A percentile compares a stretch with the other conserved stretches of the same genome.
Evolutionary conservation across 2,329 filamentous ascomycete genomes (phyloP).

Genomic region (Ophiostoma populinum): DNA sequence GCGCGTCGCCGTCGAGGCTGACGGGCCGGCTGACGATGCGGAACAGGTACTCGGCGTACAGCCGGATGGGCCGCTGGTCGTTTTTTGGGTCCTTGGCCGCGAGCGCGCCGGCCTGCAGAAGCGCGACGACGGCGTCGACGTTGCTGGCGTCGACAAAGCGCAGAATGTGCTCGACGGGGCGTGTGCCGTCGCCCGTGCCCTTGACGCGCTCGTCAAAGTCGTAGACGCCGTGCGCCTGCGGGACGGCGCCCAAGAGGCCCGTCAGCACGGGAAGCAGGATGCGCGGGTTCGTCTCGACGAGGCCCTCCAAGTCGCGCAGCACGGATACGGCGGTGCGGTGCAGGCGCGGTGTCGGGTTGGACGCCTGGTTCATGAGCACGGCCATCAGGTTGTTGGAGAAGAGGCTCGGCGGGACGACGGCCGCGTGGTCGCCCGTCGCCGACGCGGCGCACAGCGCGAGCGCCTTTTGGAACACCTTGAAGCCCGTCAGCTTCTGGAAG

Average conservation of each 20-base stretch:
- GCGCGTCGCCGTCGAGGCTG: constrained; percentile 16
- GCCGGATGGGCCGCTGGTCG: constrained; percentile 26
- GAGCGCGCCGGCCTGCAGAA: constrained; percentile 23
- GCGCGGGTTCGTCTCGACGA: constrained; percentile 42
- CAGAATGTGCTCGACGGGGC: constrained; percentile 63
- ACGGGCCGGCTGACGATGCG: constrained; percentile 28
- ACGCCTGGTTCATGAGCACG: constrained; percentile 68
- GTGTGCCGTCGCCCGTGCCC: constrained; percentile 29
- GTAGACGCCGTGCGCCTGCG: constrained; percentile 42
- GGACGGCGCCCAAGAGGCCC: constrained; percentile 40
- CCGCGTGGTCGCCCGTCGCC: constrained; percentile 10
- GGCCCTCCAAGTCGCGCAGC: constrained; percentile 50
- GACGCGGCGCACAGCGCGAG: constrained; percentile 32
- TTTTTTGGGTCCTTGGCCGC: constrained; percentile 17
- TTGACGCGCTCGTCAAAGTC: constrained; percentile 79
- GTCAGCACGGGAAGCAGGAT: constrained; percentile 44
- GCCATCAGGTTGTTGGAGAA: constrained; percentile 75
- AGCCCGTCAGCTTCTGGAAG: constrained; percentile 82
- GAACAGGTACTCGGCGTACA: constrained; percentile 36
- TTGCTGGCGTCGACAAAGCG: constrained; percentile 39
- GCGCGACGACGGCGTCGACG: constrained; percentile 32
- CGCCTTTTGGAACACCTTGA: constrained; percentile 69
- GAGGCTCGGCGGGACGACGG: constrained; percentile 36
- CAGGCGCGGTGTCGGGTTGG: constrained; percentile 59
- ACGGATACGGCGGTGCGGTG: constrained; percentile 64